Base-by-base conservation (phyloP, 2,329 filamentous ascomycete genomes). In the Fusarium sterilihyphosum region DNA sequence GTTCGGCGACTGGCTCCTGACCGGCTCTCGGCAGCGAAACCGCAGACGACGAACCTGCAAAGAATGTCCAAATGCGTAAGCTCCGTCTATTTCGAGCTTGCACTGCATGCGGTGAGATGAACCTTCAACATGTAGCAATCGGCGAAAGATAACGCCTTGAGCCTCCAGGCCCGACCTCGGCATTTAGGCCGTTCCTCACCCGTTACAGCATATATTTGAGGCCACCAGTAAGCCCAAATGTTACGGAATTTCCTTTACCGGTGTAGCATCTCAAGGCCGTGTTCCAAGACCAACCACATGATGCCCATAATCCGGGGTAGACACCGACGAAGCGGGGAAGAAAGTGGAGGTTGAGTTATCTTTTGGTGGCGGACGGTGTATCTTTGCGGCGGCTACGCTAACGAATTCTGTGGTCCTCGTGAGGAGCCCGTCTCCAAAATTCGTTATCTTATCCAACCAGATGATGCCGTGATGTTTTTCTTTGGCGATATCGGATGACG, bases 341-440 rank as follows among this genome's bases (percentile, higher is more conserved):
- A 50, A 22, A 20, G 58, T 64, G 50, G 58, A 63, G 44, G 44
- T 31, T n/a, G n/a, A 26, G 35, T 26, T 38, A 31, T 52, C 26
- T 50, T 26, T 29, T 44, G 17, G 41, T 33, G 65, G 41, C 41
- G n/a, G 49, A 26, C 20, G 38, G 35, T 26, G 56, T 33, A 22
- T 52, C 64, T 24, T 22, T 40, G 13, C n/a, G 44, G 53, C 70
- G 70, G 70, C 65, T 73, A 73, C 52, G 65, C 65, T 71, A 73
- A 46, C 70, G 31, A n/a, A 26, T 49, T 73, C 13, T 46, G 33
- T 44, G 38, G 52, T 7, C 43, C 61, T 57, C 20, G 52, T 73
- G 70, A 68, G 63, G 53, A 41, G 58, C 3, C 4, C 9, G 50
- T 31, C n/a, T 33, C 52, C 13, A n/a, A 31, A 70, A 46, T 53